These are phyloP conservation scores for Epichloe gansuensis DNA, from an alignment of 2,329 filamentous ascomycete genomes.

Conservation along the genomic window DNA sequence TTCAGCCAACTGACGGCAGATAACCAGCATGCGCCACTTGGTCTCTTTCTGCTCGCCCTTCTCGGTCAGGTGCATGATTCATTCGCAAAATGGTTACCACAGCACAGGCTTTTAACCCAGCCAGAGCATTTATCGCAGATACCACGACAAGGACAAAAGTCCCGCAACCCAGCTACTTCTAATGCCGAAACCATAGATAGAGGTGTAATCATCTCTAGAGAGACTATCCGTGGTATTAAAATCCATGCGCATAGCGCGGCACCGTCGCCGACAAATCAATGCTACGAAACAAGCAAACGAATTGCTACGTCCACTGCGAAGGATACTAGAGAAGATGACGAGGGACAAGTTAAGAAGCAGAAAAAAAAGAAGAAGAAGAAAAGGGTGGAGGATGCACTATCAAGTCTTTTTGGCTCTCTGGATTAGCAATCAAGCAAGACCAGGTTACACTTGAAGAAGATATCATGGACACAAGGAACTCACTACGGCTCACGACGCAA, in stretches of 20 bases:
- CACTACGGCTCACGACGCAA: not conserved
- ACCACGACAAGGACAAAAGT: not conserved
- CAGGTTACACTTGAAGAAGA: not conserved
- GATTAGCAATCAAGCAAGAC: not conserved
- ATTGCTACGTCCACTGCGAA: not conserved
- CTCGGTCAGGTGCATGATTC: constrained; percentile 45
- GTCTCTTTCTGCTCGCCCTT: constrained; percentile 52
- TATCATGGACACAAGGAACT: not conserved
- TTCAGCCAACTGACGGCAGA: constrained; percentile 62
- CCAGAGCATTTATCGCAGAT: not conserved
- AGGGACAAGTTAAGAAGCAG: constrained; percentile 25
- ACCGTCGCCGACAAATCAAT: not conserved
- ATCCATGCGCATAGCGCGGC: not conserved
- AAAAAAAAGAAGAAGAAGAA: constrained; percentile 38
- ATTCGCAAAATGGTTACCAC: constrained; percentile 23
- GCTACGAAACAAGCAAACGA: not conserved
- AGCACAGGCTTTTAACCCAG: not conserved
- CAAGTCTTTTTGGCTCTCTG: constrained; percentile 56
- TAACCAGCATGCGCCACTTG: constrained; percentile 58
- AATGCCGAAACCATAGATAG: constrained; percentile 10
- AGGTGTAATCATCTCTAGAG: constrained; percentile 18
- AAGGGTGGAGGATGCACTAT: constrained; percentile 56
- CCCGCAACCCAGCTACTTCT: not conserved
- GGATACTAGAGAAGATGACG: not conserved
- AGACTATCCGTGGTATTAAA: constrained; percentile 6